These are phyloP conservation scores for Cubamyces sp. DNA, from an alignment of 768 basidiomycete species.

Conservation along the genomic window DNA sequence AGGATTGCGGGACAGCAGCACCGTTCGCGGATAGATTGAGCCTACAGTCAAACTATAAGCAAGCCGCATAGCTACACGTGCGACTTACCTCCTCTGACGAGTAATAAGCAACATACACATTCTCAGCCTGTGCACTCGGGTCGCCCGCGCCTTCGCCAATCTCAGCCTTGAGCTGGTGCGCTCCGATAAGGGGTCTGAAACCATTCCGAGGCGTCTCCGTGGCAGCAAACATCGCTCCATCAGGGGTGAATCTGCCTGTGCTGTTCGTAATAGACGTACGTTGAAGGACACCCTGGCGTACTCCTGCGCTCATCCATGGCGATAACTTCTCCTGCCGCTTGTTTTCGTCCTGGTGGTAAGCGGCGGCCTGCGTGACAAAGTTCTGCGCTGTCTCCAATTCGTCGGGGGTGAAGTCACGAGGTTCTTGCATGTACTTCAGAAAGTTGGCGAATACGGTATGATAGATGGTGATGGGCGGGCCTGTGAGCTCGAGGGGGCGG, in stretches of 20 bases:
- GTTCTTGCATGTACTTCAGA: background rate
- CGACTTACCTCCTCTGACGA: constrained; percentile 12
- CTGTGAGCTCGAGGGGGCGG: constrained; percentile 1
- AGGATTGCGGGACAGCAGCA: constrained; percentile 32
- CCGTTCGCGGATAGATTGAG: constrained; percentile 6
- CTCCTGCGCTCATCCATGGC: background rate
- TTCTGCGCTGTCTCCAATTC: background rate
- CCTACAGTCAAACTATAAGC: background rate
- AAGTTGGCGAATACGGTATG: constrained; percentile 3
- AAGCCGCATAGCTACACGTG: no score
- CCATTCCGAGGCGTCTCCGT: no score
- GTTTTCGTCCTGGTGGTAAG: background rate
- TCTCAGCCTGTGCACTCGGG: constrained; percentile 20
- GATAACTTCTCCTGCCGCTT: no score
- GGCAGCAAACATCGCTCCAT: no score
- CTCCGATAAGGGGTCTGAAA: background rate
- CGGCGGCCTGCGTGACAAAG: background rate
- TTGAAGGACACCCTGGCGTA: no score
- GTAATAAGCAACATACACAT: constrained; percentile 16
- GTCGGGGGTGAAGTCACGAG: background rate
- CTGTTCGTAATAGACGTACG: no score
- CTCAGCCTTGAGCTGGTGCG: constrained; percentile 3
- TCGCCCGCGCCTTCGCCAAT: constrained; percentile 19
- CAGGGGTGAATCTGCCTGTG: background rate
- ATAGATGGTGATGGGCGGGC: background rate